Evolutionary conservation across 192 early-diverging fungal genomes (phyloP).

Genomic region (Umbelopsis vinacea): DNA sequence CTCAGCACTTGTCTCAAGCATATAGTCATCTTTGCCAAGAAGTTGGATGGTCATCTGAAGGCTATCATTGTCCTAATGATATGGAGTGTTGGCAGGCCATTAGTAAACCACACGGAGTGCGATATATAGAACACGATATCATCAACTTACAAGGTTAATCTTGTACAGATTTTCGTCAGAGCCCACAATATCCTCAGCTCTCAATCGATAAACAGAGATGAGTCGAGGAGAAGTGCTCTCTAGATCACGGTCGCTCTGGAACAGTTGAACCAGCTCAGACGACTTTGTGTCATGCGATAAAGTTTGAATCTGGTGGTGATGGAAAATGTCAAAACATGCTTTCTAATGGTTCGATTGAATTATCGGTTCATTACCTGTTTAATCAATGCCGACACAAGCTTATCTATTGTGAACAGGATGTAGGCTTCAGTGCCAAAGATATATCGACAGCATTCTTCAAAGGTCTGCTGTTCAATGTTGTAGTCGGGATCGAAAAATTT

Average conservation of each 20-base stretch:
- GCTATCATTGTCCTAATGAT: constrained; percentile 51
- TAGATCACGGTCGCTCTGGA: constrained; percentile 56
- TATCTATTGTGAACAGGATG: constrained; percentile 87
- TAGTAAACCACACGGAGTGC: neutral
- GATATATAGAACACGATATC: neutral
- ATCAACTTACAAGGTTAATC: constrained; percentile 33
- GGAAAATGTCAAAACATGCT: no score
- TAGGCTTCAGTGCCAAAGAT: constrained; percentile 92
- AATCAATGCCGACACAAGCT: constrained; percentile 73
- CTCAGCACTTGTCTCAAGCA: constrained; percentile 80
- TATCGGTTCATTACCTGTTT: constrained; percentile 69
- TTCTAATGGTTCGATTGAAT: no score
- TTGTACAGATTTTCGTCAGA: constrained; percentile 40
- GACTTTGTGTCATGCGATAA: constrained; percentile 62
- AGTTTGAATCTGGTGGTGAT: constrained; percentile 27
- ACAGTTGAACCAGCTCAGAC: constrained; percentile 66
- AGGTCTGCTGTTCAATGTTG: constrained; percentile 68
- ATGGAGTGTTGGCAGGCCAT: neutral
- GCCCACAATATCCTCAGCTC: constrained; percentile 34
- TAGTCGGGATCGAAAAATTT: constrained; percentile 75
- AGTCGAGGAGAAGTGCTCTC: constrained; percentile 39
- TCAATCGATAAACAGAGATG: constrained; percentile 36
- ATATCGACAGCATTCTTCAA: constrained; percentile 85
- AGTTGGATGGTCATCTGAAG: constrained; percentile 83
- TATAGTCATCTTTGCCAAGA: constrained; percentile 87